Conservation (phyloP, 305 asterid species). For the Fraxinus ornus region DNA sequence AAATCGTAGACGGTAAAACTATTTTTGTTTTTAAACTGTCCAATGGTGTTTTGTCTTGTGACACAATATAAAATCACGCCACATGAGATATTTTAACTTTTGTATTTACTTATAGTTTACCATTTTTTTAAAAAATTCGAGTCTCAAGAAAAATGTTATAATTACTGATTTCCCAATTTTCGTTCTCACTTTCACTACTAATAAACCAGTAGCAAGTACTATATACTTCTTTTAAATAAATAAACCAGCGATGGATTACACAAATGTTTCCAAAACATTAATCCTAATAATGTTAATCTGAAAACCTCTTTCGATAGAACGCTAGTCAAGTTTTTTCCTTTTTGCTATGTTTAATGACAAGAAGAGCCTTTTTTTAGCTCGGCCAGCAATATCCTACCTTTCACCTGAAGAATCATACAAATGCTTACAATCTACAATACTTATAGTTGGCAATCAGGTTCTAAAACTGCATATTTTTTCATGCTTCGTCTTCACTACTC, state of each 20-base stretch:
- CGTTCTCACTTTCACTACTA: neutral
- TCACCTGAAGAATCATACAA: neutral
- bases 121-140: too few relatives aligned
- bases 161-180: neutral
- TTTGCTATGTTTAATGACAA: neutral
- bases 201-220: neutral
- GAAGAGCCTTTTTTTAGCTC: neutral
- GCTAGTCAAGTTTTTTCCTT: neutral
- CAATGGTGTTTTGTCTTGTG: too few relatives aligned
- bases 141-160: neutral
- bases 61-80: neutral
- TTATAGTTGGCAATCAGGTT: neutral
- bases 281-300: neutral
- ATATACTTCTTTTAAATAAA: neutral
- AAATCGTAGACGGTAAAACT: too few relatives aligned
- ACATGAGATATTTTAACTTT: neutral
- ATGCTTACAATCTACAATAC: neutral
- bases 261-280: neutral
- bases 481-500: constrained; percentile 80
- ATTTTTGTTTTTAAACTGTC: too few relatives aligned
- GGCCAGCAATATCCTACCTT: neutral
- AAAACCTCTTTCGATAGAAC: neutral
- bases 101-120: neutral
- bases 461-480: constrained; percentile 18
- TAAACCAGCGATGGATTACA: neutral